Conservation (phyloP, 192 early-diverging fungal genomes). For the Coemansia sp. region DNA sequence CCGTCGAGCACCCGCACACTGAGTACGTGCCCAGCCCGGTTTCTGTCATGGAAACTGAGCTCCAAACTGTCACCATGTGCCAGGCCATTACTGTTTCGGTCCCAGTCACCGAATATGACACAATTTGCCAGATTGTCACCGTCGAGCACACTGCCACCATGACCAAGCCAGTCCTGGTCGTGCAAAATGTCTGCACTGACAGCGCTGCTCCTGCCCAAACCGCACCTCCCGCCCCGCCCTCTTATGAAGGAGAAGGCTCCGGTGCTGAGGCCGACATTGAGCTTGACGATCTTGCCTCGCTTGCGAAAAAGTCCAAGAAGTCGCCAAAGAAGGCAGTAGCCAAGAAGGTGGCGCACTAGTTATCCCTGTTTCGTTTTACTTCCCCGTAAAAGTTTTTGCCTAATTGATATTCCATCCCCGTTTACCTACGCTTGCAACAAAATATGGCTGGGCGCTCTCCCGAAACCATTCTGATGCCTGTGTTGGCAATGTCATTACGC, state of each 20-base stretch:
- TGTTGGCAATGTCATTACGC: background rate
- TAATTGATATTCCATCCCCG: no score
- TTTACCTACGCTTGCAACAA: no score
- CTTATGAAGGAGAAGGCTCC: no score
- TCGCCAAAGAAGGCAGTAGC: no score
- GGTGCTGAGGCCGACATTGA: no score
- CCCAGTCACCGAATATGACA: slow-evolving; percentile 49
- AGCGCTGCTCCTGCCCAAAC: no score
- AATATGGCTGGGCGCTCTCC: background rate
- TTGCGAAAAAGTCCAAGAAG: no score
- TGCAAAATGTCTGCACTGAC: slow-evolving; percentile 54
- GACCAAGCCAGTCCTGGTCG: slow-evolving; percentile 53
- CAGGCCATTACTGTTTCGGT: slow-evolving; percentile 46
- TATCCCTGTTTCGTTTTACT: no score
- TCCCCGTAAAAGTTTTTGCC: no score
- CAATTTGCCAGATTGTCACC: slow-evolving; percentile 51
- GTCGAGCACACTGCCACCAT: slow-evolving; percentile 41
- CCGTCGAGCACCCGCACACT: slow-evolving; percentile 37
- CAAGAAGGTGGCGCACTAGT: no score
- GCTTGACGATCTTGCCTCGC: no score
- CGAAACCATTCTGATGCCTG: background rate
- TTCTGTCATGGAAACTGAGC: slow-evolving; percentile 25
- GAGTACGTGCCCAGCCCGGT: slow-evolving; percentile 32
- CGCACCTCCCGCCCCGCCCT: no score
- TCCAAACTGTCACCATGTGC: slow-evolving; percentile 48